Percentiles rank a stretch among this genome's conserved stretches.
Evolutionary conservation across 2,329 filamentous ascomycete genomes (phyloP).

Genomic region (Mycosphaerella arachidis): DNA sequence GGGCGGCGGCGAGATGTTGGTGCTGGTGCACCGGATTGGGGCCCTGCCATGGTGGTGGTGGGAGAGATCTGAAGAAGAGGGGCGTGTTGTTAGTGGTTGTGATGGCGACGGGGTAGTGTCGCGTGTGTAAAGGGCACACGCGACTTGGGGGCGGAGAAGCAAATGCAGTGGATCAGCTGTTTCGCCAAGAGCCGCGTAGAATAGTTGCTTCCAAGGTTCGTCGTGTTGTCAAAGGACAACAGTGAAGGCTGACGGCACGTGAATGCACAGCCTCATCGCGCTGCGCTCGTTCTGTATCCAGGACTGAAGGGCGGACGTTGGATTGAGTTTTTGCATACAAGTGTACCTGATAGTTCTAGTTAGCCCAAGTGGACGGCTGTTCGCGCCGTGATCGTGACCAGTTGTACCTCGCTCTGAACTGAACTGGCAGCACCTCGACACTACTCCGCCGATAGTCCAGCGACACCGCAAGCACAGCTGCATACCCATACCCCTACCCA

Average conservation of each 20-base stretch:
- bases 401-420: not conserved
- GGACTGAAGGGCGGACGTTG: not conserved
- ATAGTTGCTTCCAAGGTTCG: too few species aligned
- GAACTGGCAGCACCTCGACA: not conserved
- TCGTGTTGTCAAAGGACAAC: not conserved
- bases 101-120: not conserved
- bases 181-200: not conserved
- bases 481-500: too few species aligned
- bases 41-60: slow-evolving; percentile 28
- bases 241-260: not conserved
- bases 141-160: not conserved
- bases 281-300: not conserved
- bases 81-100: not conserved
- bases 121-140: not conserved
- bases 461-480: not conserved
- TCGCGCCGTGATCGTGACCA: not conserved
- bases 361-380: too few species aligned
- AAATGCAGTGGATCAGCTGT: not conserved
- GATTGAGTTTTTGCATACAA: not conserved
- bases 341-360: too few species aligned
- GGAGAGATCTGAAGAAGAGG: not conserved
- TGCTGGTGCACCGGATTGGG: slow-evolving; percentile 17
- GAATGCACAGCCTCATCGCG: not conserved
- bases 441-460: too few species aligned
- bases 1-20: slow-evolving; percentile 57